phyloP scores from a whole-genome alignment of 495 filamentous ascomycete species.

The Xeromyces bisporus region DNA sequence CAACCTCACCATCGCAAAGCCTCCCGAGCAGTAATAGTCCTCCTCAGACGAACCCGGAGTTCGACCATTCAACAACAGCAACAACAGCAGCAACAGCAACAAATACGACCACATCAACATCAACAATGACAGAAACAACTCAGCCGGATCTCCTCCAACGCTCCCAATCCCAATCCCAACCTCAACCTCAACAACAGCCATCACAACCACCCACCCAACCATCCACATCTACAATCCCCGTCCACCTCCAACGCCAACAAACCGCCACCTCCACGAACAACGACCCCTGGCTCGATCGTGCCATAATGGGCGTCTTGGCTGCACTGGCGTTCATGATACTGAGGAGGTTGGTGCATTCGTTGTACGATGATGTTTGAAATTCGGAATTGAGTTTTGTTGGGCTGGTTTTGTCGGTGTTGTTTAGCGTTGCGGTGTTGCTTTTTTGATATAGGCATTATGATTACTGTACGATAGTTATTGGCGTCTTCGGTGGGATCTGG shows the following conservation, averaged over 20 bases:
- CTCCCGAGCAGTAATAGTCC: too few relatives aligned
- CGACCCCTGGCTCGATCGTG: constrained; percentile 35
- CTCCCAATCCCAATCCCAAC: too few relatives aligned
- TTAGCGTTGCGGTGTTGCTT: too few relatives aligned
- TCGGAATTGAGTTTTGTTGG: too few relatives aligned
- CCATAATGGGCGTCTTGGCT: constrained; percentile 35
- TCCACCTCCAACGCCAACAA: constrained; percentile 4
- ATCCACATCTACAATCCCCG: too few relatives aligned
- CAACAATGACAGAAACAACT: background rate
- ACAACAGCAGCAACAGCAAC: constrained; percentile 1
- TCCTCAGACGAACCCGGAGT: too few relatives aligned
- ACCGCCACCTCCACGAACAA: constrained; percentile 14
- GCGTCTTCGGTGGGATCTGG: too few relatives aligned
- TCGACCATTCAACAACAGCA: background rate
- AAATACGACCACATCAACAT: background rate
- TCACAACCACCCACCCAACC: background rate
- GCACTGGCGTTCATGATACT: constrained; percentile 31
- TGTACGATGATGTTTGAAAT: constrained; percentile 12
- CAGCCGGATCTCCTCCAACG: too few relatives aligned
- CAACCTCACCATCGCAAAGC: too few relatives aligned
- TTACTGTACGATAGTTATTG: too few relatives aligned
- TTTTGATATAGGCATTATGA: too few relatives aligned
- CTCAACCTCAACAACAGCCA: background rate
- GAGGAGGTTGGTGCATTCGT: constrained; percentile 14
- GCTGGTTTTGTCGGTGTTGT: too few relatives aligned